Base-by-base conservation (phyloP, 2,329 filamentous ascomycete species). In the Penicillium sp. region DNA sequence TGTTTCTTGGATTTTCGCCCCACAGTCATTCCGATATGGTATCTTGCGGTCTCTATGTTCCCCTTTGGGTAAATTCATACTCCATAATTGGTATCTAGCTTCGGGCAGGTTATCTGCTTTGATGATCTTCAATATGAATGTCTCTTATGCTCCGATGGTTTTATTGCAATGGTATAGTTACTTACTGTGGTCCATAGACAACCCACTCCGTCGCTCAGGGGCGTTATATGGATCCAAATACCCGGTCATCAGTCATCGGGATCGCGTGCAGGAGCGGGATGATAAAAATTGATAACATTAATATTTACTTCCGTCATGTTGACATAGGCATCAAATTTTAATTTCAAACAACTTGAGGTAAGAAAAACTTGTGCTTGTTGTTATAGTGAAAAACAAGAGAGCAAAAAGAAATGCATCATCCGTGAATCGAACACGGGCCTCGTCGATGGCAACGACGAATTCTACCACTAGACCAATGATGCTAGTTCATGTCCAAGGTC, bases 401-500 rank as follows among this genome's bases (percentile, higher is more conserved):
- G 18, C 3, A 48, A 41, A 57, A 47, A 50, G 5, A 46, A 46
- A 20, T 74, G 71, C 72, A 74, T 73, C 71, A 71, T 73, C 72
- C 72, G 72, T 71, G 72, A 74, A 74, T 74, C 71, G 72, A 74
- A 74, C 72, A 71, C 71, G 72, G 71, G 71, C 70, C 72, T 74
- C 71, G 65, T 75, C 72, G 72, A 74, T 73, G 65, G 63, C 65
- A 66, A 69, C 66, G 65, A 67, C 59, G 62, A 68, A 69, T 63
- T 65, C 65, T 71, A 71, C 68, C 68, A 71, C 68, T 71, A 71
- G 69, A 71, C 69, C 69, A 71, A 70, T 69, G 67, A 70, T 71
- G 69, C 69, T 65, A 36, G 43, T 57, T 55, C 17, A 49, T 60
- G 32, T 52, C 20, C 23, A 8, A 7, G 1, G 3, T 0, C 4